Conservation (phyloP, 192 early-diverging fungal genomes). For the Coemansia brasiliensis region DNA sequence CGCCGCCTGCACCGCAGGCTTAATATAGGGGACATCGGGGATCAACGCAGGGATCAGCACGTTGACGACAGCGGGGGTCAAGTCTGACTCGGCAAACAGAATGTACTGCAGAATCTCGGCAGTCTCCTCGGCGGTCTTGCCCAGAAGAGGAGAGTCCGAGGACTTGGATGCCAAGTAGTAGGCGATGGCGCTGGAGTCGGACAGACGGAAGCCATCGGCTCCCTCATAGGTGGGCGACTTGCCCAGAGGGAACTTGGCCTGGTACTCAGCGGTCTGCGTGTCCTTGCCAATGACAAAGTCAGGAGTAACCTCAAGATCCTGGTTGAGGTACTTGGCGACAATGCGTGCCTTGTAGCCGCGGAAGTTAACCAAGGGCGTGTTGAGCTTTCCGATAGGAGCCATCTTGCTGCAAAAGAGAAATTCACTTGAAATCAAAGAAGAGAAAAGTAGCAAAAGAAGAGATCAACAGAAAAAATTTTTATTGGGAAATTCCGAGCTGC, state of each 20-base stretch:
- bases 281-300: constrained; percentile 65
- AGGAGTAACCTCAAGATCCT: constrained; percentile 66
- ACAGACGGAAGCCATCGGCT: constrained; percentile 70
- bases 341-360: constrained; percentile 67
- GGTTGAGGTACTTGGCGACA: constrained; percentile 74
- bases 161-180: constrained; percentile 68
- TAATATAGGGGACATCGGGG: constrained; percentile 43
- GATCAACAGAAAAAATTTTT: constrained; percentile 3
- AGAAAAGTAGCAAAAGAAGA: constrained; percentile 8
- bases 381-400: constrained; percentile 47
- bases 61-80: constrained; percentile 44
- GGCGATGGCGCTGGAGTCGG: constrained; percentile 89
- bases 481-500: too few species aligned
- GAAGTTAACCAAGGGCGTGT: constrained; percentile 27
- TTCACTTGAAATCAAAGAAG: constrained; percentile 4
- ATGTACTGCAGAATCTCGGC: constrained; percentile 65
- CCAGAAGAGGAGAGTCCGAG: constrained; percentile 57
- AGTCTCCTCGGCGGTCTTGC: constrained; percentile 60
- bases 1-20: constrained; percentile 67
- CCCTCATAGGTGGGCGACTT: constrained; percentile 90
- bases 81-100: constrained; percentile 61
- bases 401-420: constrained; percentile 13
- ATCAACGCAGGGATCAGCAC: constrained; percentile 56
- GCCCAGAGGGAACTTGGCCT: constrained; percentile 89
- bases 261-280: constrained; percentile 80